Conservation (phyloP, 179 eudicot genomes). For the Gypsophila paniculata region DNA sequence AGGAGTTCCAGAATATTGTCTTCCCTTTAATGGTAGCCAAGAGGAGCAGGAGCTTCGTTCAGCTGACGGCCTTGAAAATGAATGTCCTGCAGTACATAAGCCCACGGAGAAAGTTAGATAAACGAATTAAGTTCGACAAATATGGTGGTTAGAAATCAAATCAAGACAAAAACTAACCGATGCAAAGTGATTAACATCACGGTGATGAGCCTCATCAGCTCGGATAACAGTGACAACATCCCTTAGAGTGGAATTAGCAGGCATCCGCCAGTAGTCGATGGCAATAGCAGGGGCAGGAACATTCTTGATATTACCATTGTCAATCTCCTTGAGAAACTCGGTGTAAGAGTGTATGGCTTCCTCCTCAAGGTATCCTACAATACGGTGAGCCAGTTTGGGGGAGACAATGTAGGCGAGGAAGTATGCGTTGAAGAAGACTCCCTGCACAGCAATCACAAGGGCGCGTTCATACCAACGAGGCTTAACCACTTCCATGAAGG, state of each 20-base stretch:
- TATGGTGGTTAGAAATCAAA: neutral
- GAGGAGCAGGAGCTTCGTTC: conserved; percentile 57
- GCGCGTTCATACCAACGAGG: conserved; percentile 84
- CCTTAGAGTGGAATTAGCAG: conserved; percentile 68
- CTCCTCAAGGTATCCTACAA: conserved; percentile 89
- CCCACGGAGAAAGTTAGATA: neutral
- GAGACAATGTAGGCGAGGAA: conserved; percentile 62
- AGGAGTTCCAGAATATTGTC: neutral
- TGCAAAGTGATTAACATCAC: conserved; percentile 95
- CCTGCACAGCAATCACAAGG: conserved; percentile 75
- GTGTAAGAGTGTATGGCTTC: conserved; percentile 90
- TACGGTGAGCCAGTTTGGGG: conserved; percentile 86
- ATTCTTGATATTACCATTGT: conserved; percentile 63
- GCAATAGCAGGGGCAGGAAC: conserved; percentile 88
- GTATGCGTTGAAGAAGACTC: conserved; percentile 73
- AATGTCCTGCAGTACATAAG: conserved; percentile 44
- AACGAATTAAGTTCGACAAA: neutral
- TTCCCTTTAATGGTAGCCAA: conserved; percentile 50
- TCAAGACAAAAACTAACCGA: conserved; percentile 48
- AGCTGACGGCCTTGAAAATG: conserved; percentile 57
- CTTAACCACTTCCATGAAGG: conserved; percentile 86
- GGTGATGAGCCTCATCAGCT: conserved; percentile 96
- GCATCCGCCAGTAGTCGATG: conserved; percentile 85
- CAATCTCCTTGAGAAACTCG: conserved; percentile 73
- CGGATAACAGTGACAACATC: conserved; percentile 84